Evolutionary conservation across 306 rosid species (phyloP), one percentile per base, ranked within the genome.

Genomic region (Pyrus pyrifolia): DNA sequence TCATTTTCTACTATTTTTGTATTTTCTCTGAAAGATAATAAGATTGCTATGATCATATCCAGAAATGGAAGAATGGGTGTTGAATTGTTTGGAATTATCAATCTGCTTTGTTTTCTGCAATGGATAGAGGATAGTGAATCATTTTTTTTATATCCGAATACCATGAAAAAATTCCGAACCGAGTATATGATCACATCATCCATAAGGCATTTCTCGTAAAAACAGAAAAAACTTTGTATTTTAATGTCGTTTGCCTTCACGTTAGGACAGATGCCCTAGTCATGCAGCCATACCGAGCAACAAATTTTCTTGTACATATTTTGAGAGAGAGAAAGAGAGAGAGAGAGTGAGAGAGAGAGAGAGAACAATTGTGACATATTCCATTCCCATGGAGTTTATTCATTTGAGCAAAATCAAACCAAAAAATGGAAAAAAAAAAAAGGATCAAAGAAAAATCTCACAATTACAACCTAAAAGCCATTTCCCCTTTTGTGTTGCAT

Each of bases 371-470:
- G 38, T 25, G 38, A 61, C 0, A 58, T 55, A 33, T 81, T 65
- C 80, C 65, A 81, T 81, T 79, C 73, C 81, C 72, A 68, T 67
- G 64, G 76, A 64, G 57, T 52, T 84, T 84, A 83, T 84, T 79
- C 73, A 4, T 71, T 30, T 80, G 69, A 86, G 80, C 89, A 85
- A 84, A 84, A 79, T 81, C 78, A 85, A 86, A 71, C 68, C 70
- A 40, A 68, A 66, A 49, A 73, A n/a, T 17, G 80, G 63, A n/a
- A n/a, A 17, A 46, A 51, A 44, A 21, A 52, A 30, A 70, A 13
- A 4, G 17, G 27, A 49, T 21, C n/a, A 22, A 11, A n/a, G 12
- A 33, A 42, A 82, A 82, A 88, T 74, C 87, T 83, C 74, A 81
- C 77, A 58, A 85, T 64, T 72, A 87, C 85, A 76, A 75, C 52